Conservation (phyloP, 331 rosid genomes). For the Pyracantha coccinea region DNA sequence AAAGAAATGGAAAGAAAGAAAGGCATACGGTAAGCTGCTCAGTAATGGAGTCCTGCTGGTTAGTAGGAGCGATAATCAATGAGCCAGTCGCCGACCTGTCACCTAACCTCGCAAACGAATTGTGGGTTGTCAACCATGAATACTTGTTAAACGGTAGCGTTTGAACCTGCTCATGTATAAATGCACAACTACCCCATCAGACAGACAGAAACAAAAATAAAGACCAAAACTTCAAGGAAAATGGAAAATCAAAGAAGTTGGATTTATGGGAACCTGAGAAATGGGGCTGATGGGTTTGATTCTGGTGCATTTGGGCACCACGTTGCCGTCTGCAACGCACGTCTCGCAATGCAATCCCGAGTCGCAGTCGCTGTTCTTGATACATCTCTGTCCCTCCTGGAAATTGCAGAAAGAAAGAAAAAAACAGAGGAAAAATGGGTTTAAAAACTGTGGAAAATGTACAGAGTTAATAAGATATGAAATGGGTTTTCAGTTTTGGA, state of each 20-base stretch:
- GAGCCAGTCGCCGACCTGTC: constrained; percentile 55
- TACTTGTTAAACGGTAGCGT: constrained; percentile 65
- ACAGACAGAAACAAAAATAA: neutral
- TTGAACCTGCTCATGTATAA: constrained; percentile 33
- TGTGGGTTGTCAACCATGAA: constrained; percentile 87
- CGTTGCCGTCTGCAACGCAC: constrained; percentile 55
- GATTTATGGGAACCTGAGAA: constrained; percentile 31
- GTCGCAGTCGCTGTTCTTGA: constrained; percentile 41
- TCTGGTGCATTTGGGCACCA: constrained; percentile 72
- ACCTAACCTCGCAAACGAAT: constrained; percentile 64
- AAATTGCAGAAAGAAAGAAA: neutral
- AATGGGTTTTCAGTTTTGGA: neutral
- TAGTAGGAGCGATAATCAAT: constrained; percentile 47
- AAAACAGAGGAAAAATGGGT: neutral
- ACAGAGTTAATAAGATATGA: neutral
- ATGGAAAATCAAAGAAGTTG: neutral
- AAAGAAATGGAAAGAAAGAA: neutral
- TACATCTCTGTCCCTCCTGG: constrained; percentile 60
- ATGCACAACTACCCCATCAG: neutral
- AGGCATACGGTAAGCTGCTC: constrained; percentile 66
- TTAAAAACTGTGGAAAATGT: neutral
- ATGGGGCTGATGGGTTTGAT: constrained; percentile 56
- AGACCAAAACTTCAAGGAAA: neutral
- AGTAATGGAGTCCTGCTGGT: constrained; percentile 79
- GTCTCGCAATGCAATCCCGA: constrained; percentile 78